Evolutionary conservation across 2,329 filamentous ascomycete species (phyloP), one percentile per base, ranked within the genome.

Genomic region (Xylariomycetidae sp.): DNA sequence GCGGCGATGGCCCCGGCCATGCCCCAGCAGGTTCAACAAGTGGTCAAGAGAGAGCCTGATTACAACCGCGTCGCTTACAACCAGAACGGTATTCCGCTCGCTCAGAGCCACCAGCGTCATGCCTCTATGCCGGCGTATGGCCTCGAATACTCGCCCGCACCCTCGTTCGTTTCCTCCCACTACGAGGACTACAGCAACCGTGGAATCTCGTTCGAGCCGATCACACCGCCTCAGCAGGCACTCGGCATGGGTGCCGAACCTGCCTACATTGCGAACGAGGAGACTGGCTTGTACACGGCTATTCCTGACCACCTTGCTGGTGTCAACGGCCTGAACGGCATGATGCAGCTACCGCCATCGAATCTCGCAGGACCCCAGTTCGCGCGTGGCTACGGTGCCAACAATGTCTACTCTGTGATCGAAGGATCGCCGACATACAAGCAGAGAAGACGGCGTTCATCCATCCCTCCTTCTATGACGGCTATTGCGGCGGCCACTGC

Each of bases 361-460:
- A 92, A 90, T 60, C 64, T 95, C 41, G 77, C 82, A 34, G 85
- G 82, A 19, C 76, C 82, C 30, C 85, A 89, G 53, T 95, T 86
- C 62, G 77, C 82, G 17, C 79, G 84, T 28, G 76, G 81, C 19
- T 86, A 86, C 48, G 73, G 72, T 39, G 58, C 68, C 32, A 83
- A 82, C 60, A 94, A 87, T 58, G 85, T 92, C 48, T 95, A 94
- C 68, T 90, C 87, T 30, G 89, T 95, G 31, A 92, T 96, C 56
- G 92, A 98, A 67, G 92, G 92, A 30, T 98, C 92, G 18, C 92
- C 92, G 10, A 96, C 92, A 23, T 98, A 98, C 69, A 98, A 98
- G 75, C 92, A 96, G 70, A 79, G 92, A 51, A 78, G 92, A 59
- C 80, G 92, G 48, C 84, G 92, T 43, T 95, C 92, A 22, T 96